These are phyloP conservation scores for Anaeramoeba flamelloides DNA, from an alignment of 78 protist species.

Conservation along the genomic window DNA sequence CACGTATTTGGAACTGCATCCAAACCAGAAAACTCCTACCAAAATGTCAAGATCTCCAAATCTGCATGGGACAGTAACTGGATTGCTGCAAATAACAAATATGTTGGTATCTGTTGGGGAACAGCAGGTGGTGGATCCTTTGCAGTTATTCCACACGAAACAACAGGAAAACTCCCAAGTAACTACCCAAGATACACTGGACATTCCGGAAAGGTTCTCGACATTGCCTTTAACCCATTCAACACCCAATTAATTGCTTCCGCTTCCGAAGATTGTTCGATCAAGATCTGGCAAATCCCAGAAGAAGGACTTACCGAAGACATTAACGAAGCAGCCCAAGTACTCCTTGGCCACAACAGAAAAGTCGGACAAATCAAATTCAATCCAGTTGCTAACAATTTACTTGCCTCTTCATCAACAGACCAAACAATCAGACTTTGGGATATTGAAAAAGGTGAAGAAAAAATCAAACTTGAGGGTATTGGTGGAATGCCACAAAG, in stretches of 20 bases:
- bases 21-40: conserved; percentile 51
- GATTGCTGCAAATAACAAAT: conserved; percentile 53
- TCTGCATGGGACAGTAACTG: conserved; percentile 64
- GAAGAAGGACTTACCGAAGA: conserved; percentile 51
- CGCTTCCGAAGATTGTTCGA: too few species aligned
- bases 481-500: conserved; percentile 32
- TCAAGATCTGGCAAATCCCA: conserved; percentile 74
- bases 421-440: conserved; percentile 57
- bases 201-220: conserved; percentile 63
- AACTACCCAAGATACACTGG: conserved; percentile 61
- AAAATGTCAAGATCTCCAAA: conserved; percentile 38
- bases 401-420: conserved; percentile 56
- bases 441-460: conserved; percentile 66
- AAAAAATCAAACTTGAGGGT: conserved; percentile 12
- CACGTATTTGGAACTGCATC: conserved; percentile 66
- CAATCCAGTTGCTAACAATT: conserved; percentile 77
- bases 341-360: conserved; percentile 68
- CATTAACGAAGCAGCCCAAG: conserved; percentile 28
- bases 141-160: too few species aligned
- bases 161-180: too few species aligned
- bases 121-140: conserved; percentile 81
- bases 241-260: too few species aligned
- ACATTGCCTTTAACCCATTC: too few species aligned
- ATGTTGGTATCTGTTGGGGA: conserved; percentile 63
- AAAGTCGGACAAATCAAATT: conserved; percentile 51